phyloP scores from a whole-genome alignment of 208 protist species.

The Acanthamoeba castellanii region DNA sequence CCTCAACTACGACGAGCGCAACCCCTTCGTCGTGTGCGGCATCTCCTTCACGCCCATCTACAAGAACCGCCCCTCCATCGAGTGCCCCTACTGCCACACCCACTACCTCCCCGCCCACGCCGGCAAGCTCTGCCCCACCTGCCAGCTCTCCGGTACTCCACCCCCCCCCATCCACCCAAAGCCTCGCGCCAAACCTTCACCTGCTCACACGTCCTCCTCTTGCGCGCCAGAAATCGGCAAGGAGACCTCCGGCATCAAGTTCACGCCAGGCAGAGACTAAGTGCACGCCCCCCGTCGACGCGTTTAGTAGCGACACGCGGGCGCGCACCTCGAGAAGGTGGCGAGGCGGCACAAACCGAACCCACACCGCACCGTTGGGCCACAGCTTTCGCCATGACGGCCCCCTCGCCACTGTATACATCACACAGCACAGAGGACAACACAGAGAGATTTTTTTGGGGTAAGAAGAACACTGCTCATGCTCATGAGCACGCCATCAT shows the following conservation, averaged over 20 bases:
- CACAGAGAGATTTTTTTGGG: too few relatives aligned
- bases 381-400: too few relatives aligned
- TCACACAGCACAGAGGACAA: too few relatives aligned
- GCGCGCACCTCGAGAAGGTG: too few relatives aligned
- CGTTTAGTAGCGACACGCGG: not conserved
- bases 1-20: constrained; percentile 97
- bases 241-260: not conserved
- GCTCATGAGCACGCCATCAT: too few relatives aligned
- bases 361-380: too few relatives aligned
- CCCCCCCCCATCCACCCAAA: too few relatives aligned
- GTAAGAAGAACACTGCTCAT: too few relatives aligned
- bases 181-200: too few relatives aligned
- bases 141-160: constrained; percentile 79
- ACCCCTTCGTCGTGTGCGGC: constrained; percentile 96
- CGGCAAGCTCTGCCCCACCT: constrained; percentile 89
- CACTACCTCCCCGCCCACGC: constrained; percentile 89
- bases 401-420: too few relatives aligned
- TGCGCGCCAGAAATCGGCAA: not conserved
- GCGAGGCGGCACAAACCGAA: too few relatives aligned
- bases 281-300: not conserved
- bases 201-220: not conserved
- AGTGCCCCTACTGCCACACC: constrained; percentile 95
- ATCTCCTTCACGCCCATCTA: constrained; percentile 87
- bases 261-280: not conserved
- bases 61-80: constrained; percentile 83